Percentiles rank a stretch among this genome's conserved stretches.
Evolutionary conservation across 1,284 basidiomycete genomes (phyloP).

Genomic region (Trametes polyzona): DNA sequence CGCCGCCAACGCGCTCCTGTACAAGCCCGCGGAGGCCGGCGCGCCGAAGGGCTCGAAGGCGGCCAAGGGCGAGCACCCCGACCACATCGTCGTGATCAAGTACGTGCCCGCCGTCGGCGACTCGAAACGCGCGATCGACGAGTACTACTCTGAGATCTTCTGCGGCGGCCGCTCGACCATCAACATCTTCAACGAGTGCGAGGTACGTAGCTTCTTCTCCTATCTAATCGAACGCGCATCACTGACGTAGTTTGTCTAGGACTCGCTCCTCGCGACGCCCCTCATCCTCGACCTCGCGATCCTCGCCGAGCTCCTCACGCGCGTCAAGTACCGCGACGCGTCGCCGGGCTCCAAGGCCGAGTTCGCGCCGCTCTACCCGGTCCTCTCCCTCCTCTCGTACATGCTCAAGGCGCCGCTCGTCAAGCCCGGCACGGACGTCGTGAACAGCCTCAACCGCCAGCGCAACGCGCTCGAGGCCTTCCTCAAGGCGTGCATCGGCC

Average conservation of each 20-base stretch:
- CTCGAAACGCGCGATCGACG: conserved; percentile 97
- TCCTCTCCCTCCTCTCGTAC: conserved; percentile 89
- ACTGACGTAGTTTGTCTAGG: conserved; percentile 47
- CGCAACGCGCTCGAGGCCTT: conserved; percentile 93
- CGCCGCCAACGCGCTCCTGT: conserved; percentile 87
- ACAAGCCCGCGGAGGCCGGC: conserved; percentile 73
- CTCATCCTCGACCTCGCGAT: conserved; percentile 95
- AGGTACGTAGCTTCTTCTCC: conserved; percentile 48
- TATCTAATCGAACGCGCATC: conserved; percentile 13
- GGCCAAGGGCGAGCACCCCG: conserved; percentile 91
- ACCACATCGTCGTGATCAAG: conserved; percentile 97
- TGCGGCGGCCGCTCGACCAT: conserved; percentile 82
- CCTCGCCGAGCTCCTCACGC: conserved; percentile 93
- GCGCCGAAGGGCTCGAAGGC: conserved; percentile 63
- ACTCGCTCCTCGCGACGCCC: conserved; percentile 95
- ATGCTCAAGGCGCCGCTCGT: conserved; percentile 98
- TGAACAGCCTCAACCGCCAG: conserved; percentile 96
- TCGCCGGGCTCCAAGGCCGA: conserved; percentile 49
- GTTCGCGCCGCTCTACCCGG: conserved; percentile 84
- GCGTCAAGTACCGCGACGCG: conserved; percentile 82
- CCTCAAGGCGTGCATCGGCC: conserved; percentile 89
- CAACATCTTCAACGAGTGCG: conserved; percentile 97
- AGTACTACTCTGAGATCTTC: conserved; percentile 96
- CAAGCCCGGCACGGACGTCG: conserved; percentile 94
- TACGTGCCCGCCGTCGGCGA: conserved; percentile 95